Conservation (phyloP, 257 asterid species). For the Solanum rostratum region DNA sequence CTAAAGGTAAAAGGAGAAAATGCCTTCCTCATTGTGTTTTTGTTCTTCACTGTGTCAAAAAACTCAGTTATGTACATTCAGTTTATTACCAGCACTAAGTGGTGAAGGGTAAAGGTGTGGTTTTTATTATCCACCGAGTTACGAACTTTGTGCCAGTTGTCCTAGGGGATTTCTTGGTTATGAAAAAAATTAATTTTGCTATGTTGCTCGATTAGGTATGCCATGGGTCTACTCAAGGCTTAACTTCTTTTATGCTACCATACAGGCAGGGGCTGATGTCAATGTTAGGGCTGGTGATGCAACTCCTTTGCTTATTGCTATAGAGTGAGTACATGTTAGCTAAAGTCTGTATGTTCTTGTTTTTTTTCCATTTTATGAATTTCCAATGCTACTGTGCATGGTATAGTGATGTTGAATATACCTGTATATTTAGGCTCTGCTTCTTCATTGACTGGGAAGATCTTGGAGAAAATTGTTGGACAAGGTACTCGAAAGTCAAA, state of each 20-base stretch:
- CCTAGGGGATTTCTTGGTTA: not conserved
- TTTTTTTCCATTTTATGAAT: not conserved
- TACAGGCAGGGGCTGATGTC: slow-evolving; percentile 77
- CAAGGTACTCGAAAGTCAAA: slow-evolving; percentile 35
- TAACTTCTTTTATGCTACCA: slow-evolving; percentile 9
- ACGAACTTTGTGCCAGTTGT: not conserved
- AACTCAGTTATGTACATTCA: not conserved
- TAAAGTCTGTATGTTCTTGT: not conserved
- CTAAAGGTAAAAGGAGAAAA: not conserved
- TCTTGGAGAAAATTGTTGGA: slow-evolving; percentile 76
- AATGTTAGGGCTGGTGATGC: slow-evolving; percentile 87
- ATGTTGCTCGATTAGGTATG: not conserved
- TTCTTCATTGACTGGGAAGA: slow-evolving; percentile 75
- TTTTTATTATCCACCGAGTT: not conserved
- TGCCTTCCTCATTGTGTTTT: not conserved
- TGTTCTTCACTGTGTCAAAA: not conserved
- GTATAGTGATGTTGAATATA: not conserved
- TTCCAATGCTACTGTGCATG: not conserved
- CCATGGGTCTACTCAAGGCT: not conserved
- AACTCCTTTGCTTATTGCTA: slow-evolving; percentile 85
- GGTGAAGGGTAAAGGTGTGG: not conserved
- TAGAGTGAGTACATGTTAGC: not conserved
- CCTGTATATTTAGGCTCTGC: slow-evolving; percentile 49
- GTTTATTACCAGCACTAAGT: not conserved
- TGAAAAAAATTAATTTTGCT: not conserved